Evolutionary conservation across 2,329 filamentous ascomycete genomes (phyloP).

Genomic region (Xylaria digitata): DNA sequence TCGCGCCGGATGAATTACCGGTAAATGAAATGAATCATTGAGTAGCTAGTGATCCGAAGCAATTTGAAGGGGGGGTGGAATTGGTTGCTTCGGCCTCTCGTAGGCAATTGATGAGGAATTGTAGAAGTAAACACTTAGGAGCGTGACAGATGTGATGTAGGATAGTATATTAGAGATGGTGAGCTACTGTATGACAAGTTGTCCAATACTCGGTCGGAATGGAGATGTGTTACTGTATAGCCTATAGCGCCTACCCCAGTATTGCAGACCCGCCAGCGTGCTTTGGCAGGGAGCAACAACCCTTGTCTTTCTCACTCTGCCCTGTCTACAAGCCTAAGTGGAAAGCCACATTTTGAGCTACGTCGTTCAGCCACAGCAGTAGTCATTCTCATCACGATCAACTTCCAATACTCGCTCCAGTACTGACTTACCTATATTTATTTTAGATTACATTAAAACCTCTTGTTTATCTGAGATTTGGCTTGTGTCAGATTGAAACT

Average conservation of each 20-base stretch:
- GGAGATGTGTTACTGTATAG: neutral
- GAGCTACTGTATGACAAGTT: conserved; percentile 34
- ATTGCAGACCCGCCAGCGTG: conserved; percentile 1
- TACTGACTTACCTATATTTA: no score
- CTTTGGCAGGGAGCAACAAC: no score
- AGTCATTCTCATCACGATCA: no score
- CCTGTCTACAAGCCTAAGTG: no score
- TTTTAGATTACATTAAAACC: no score
- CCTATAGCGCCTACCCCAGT: conserved; percentile 1
- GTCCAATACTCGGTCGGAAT: conserved; percentile 17
- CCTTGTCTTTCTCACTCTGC: no score
- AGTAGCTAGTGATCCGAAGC: conserved; percentile 7
- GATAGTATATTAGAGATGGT: neutral
- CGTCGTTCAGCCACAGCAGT: conserved; percentile 3
- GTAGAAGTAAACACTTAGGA: neutral
- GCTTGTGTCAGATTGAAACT: neutral
- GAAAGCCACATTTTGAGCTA: no score
- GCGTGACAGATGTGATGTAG: conserved; percentile 10
- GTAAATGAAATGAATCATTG: conserved; percentile 28
- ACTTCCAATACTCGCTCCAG: no score
- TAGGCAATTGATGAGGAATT: conserved; percentile 22
- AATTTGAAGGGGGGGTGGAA: neutral
- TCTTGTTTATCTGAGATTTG: no score
- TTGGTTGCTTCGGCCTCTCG: conserved; percentile 16
- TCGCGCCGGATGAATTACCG: conserved; percentile 43